Conservation (phyloP, 139 green algal genomes). For the Closterium sp. region DNA sequence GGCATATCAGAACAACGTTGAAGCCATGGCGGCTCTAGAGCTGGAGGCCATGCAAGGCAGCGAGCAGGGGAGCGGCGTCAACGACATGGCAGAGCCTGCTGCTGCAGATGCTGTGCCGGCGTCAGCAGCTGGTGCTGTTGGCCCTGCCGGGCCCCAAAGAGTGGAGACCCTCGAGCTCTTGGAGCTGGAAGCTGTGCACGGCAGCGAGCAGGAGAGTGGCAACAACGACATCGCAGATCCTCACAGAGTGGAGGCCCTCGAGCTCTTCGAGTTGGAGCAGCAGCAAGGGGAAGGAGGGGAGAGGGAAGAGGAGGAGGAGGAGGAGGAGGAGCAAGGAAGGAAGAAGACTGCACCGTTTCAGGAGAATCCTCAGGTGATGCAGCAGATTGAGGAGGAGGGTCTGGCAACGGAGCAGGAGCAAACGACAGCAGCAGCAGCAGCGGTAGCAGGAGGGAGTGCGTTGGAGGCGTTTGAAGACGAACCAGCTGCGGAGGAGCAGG, state of each 20-base stretch:
- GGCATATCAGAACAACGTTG: background rate
- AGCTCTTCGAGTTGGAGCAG: background rate
- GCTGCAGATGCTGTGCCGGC: no score
- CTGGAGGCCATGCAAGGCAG: background rate
- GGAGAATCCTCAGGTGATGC: background rate
- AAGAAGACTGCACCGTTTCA: background rate
- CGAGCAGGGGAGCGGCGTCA: no score
- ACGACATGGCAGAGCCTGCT: no score
- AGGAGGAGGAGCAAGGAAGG: no score
- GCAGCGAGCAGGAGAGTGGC: background rate
- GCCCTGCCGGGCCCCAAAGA: no score
- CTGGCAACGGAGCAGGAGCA: background rate
- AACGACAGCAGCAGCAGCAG: no score
- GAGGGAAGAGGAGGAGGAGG: no score
- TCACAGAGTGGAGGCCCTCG: background rate
- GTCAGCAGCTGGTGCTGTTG: no score
- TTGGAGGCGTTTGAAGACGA: background rate
- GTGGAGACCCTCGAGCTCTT: no score
- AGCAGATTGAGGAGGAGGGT: background rate
- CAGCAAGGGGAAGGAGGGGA: no score
- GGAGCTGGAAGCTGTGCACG: background rate
- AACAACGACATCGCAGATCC: no score
- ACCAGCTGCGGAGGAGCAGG: background rate
- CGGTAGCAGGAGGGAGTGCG: no score
- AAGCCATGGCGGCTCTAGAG: background rate